phyloP scores from a whole-genome alignment of 495 filamentous ascomycete genomes.

The Penicillium fimorum region DNA sequence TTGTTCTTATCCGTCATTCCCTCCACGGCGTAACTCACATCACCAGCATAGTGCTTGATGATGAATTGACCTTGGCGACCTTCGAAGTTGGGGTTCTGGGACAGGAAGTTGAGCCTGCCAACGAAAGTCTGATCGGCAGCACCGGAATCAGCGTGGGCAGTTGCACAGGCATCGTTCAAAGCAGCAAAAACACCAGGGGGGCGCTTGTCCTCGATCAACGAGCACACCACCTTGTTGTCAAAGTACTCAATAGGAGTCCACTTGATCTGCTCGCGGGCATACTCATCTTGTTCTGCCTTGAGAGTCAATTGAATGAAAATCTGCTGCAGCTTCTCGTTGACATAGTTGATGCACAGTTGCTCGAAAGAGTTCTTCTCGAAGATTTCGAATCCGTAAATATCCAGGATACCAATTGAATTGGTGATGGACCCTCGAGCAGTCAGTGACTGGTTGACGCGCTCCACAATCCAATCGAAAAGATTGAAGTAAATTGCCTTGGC shows the following conservation, averaged over 20 bases:
- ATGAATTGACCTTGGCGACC: slow-evolving; percentile 94
- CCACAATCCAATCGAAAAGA: slow-evolving; percentile 98
- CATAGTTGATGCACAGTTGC: slow-evolving; percentile 99
- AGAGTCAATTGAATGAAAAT: slow-evolving; percentile 99
- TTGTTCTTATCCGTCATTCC: slow-evolving; percentile 99
- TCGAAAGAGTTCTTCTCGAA: slow-evolving; percentile 99
- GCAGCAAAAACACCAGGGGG: slow-evolving; percentile 95
- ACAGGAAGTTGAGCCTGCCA: slow-evolving; percentile 83
- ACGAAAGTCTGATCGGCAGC: slow-evolving; percentile 97
- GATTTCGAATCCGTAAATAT: slow-evolving; percentile 99
- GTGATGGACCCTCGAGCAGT: slow-evolving; percentile 70
- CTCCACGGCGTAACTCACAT: slow-evolving; percentile 91
- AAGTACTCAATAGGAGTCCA: slow-evolving; percentile 99
- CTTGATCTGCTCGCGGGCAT: slow-evolving; percentile 91
- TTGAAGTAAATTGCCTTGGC: slow-evolving; percentile 96
- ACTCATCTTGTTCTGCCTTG: slow-evolving; percentile 97
- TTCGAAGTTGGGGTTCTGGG: slow-evolving; percentile 85
- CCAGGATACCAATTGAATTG: slow-evolving; percentile 93
- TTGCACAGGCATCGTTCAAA: slow-evolving; percentile 95
- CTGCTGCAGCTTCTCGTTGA: slow-evolving; percentile 99
- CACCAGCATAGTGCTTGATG: slow-evolving; percentile 98
- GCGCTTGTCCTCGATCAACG: slow-evolving; percentile 88
- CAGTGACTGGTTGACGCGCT: slow-evolving; percentile 85
- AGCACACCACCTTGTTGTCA: slow-evolving; percentile 98
- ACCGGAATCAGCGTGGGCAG: slow-evolving; percentile 88